Conservation (phyloP, 768 basidiomycete genomes). For the Phylloporus sp. region DNA sequence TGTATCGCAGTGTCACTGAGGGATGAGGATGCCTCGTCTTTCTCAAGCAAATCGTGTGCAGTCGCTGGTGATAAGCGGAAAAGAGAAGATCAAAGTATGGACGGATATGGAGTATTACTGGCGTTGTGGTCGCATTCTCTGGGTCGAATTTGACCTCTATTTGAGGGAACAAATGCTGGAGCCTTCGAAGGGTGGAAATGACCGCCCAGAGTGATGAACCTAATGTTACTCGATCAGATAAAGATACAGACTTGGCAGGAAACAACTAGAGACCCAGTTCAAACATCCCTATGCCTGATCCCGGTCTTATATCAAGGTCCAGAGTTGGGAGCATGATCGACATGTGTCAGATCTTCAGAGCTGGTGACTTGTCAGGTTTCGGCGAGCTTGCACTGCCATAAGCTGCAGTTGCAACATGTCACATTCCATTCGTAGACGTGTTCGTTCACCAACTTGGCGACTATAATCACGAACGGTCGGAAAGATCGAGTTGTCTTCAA, state of each 20-base stretch:
- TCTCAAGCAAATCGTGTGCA: constrained; percentile 72
- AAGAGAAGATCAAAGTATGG: constrained; percentile 85
- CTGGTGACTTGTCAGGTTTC: background rate
- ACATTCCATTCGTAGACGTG: too few relatives aligned
- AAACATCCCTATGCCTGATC: constrained; percentile 70
- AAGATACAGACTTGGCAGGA: background rate
- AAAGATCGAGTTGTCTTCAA: too few relatives aligned
- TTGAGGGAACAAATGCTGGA: constrained; percentile 69
- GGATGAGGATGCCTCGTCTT: constrained; percentile 63
- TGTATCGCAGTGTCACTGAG: constrained; percentile 64
- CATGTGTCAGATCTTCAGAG: background rate
- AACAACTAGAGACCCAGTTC: constrained; percentile 51
- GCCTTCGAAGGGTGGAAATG: constrained; percentile 59
- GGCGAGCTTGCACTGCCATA: too few relatives aligned
- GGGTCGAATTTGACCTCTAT: constrained; percentile 82
- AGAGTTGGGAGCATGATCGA: constrained; percentile 58
- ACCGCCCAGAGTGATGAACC: constrained; percentile 77
- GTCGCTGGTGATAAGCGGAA: constrained; percentile 70
- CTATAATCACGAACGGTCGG: too few relatives aligned
- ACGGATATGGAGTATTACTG: constrained; percentile 70
- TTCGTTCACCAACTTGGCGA: too few relatives aligned
- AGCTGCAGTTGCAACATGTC: too few relatives aligned
- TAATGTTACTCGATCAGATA: constrained; percentile 24
- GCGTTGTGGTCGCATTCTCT: constrained; percentile 62
- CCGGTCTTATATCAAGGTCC: constrained; percentile 73